Evolutionary conservation across 345 rosid genomes (phyloP).

Genomic region (Adansonia digitata): DNA sequence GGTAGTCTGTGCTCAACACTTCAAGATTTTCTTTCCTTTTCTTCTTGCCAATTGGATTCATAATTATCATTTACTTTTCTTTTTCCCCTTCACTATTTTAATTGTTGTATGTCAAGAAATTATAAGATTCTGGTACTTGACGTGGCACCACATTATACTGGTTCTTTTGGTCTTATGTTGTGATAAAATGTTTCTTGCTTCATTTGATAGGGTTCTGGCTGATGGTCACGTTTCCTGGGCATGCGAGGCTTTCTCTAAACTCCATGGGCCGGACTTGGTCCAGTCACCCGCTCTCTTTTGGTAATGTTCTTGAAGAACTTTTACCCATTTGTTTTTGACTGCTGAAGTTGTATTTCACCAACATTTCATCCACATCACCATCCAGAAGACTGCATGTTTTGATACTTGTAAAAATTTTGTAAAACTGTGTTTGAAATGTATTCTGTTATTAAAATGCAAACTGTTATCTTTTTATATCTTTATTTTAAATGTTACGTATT

Average conservation of each 20-base stretch:
- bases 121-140: background rate
- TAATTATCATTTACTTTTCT: background rate
- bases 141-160: background rate
- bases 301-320: constrained; percentile 30
- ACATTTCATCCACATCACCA: background rate
- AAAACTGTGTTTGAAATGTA: background rate
- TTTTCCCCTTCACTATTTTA: background rate
- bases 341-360: background rate
- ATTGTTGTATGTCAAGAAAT: constrained; percentile 8
- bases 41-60: background rate
- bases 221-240: constrained; percentile 95
- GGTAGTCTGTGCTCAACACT: constrained; percentile 26
- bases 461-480: background rate
- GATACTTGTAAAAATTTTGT: background rate
- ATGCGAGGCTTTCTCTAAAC: constrained; percentile 76
- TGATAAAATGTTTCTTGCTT: background rate
- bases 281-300: constrained; percentile 44
- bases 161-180: background rate
- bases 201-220: constrained; percentile 57
- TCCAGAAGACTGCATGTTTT: background rate
- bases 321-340: background rate
- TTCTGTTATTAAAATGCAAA: background rate
- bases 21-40: background rate
- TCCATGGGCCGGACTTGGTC: constrained; percentile 50
- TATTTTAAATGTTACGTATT: background rate